A percentile compares a stretch with the other conserved stretches of the same genome.
phyloP scores from a whole-genome alignment of 2,329 filamentous ascomycete species.

The Fusarium sp. region DNA sequence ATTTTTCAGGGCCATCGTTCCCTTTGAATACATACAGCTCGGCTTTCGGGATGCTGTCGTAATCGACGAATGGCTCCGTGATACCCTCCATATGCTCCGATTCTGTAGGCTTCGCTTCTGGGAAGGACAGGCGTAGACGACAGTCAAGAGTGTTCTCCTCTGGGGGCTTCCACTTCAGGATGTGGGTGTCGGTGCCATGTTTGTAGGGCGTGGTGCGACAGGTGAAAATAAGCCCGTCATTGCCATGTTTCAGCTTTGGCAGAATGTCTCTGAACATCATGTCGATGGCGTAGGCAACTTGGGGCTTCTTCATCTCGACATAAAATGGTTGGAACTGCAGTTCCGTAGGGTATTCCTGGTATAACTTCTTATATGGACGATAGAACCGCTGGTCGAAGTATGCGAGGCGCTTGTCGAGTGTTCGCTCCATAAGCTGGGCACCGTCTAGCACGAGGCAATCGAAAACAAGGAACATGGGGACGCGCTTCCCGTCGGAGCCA shows the following conservation, averaged over 20 bases:
- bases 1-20: slow-evolving; percentile 61
- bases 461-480: slow-evolving; percentile 90
- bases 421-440: slow-evolving; percentile 78
- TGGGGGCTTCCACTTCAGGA: slow-evolving; percentile 97
- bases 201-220: slow-evolving; percentile 88
- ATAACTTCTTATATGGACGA: slow-evolving; percentile 73
- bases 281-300: slow-evolving; percentile 87
- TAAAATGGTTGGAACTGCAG: slow-evolving; percentile 78
- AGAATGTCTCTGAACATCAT: slow-evolving; percentile 93
- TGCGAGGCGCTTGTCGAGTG: slow-evolving; percentile 87
- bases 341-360: slow-evolving; percentile 75
- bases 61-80: slow-evolving; percentile 76
- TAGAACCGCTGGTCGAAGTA: slow-evolving; percentile 85
- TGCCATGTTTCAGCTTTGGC: slow-evolving; percentile 87
- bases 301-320: slow-evolving; percentile 88
- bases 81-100: slow-evolving; percentile 74
- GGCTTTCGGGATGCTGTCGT: slow-evolving; percentile 80
- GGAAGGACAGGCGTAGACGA: slow-evolving; percentile 81
- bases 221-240: slow-evolving; percentile 98
- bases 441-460: slow-evolving; percentile 88
- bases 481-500: slow-evolving; percentile 71
- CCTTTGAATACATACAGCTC: slow-evolving; percentile 78
- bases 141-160: slow-evolving; percentile 97
- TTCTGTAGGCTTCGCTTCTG: slow-evolving; percentile 73
- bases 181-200: slow-evolving; percentile 90